Evolutionary conservation across 768 basidiomycete species (phyloP), one percentile per base, ranked within the genome.

Genomic region (Tylopilus intermedius): DNA sequence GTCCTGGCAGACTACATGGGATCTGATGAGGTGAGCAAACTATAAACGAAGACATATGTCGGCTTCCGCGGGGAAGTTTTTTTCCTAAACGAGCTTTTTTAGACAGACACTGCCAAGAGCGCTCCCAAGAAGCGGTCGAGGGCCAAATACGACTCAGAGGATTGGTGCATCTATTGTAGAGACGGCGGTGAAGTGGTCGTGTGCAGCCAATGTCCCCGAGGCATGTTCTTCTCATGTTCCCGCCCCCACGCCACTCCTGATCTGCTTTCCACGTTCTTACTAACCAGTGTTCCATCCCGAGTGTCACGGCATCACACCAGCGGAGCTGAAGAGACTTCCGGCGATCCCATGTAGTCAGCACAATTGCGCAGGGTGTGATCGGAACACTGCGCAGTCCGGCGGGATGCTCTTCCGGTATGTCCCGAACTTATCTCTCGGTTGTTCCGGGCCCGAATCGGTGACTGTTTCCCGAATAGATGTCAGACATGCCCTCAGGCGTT

Each of bases 331-430:
- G 35, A 57, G 51, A 18, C 62, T 63, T 40, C 57, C 60, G 39
- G 56, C 54, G 33, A 52, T 74, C 2, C 45, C 49, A 8, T 84
- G 83, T 57, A 63, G 67, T 51, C 83, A 84, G 55, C 82, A 84
- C 59, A 62, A 51, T 7, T 84, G 83, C 51, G 51, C 62, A 8
- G 60, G 53, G 4, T 84, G 83, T 61, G 14, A 58, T 8, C 73
- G 79, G 47, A 69, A 59, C 14, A 75, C 80, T 0, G 49, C 61
- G 2, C 76, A 79, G 21, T 71, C 74, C 2, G 82, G 83, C 6
- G 81, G 82, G 1, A 76, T 84, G 73, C 58, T 84, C 29, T 83
- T 82, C 63, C 70, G 81, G 81, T 81, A 54, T 2, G 67, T 38
- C 9, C 37, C 30, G 21, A 24, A 18, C 22, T 18, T 11, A 3